Conservation (phyloP, 176 grass and related monocot genomes). For the Ensete ventricosum region DNA sequence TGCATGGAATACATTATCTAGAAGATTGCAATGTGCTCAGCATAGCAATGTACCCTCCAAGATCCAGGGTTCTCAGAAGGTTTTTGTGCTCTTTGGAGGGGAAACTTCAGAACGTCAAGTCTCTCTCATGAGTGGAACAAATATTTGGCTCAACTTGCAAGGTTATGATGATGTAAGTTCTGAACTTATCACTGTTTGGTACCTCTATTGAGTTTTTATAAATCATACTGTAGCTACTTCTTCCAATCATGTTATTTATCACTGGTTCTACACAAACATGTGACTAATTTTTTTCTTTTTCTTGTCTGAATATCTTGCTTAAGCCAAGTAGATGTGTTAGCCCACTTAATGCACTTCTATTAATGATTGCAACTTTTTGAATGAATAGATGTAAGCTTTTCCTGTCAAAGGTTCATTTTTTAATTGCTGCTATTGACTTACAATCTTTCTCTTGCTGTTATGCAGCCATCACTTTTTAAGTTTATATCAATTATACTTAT, state of each 20-base stretch:
- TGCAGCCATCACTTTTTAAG: no score
- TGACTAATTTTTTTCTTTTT: neutral
- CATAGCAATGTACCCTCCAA: slow-evolving; percentile 28
- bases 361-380: no score
- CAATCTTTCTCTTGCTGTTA: no score
- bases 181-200: slow-evolving; percentile 3
- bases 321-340: neutral
- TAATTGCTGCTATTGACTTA: no score
- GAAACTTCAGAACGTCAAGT: slow-evolving; percentile 95
- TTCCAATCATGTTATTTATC: neutral
- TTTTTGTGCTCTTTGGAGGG: slow-evolving; percentile 91
- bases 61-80: slow-evolving; percentile 34
- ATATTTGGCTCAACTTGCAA: slow-evolving; percentile 98
- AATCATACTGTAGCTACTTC: neutral
- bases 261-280: neutral
- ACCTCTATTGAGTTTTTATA: neutral
- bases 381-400: no score
- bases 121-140: slow-evolving; percentile 95
- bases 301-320: neutral
- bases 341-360: neutral
- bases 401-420: no score
- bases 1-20: slow-evolving; percentile 57
- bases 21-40: slow-evolving; percentile 32
- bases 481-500: no score
- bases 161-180: slow-evolving; percentile 76